These are phyloP conservation scores for Davidsoniella australis DNA, from an alignment of 2,329 filamentous ascomycete genomes.

Conservation along the genomic window DNA sequence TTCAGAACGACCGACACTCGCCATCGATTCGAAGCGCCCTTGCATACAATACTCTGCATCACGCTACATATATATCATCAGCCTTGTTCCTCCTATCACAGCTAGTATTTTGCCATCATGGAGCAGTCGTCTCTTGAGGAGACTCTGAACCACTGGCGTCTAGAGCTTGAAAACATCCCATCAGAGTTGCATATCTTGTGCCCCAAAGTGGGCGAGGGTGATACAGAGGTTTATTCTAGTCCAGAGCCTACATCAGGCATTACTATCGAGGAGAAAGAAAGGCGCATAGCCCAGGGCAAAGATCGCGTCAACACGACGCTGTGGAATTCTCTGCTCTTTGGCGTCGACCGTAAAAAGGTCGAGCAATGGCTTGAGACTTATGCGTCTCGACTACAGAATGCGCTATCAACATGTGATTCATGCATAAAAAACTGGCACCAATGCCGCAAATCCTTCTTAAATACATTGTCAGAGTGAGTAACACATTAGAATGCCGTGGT, in stretches of 20 bases:
- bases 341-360: constrained; percentile 43
- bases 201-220: constrained; percentile 44
- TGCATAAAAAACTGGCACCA: constrained; percentile 63
- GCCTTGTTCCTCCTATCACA: no score
- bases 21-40: no score
- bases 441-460: constrained; percentile 44
- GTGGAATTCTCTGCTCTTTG: constrained; percentile 51
- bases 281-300: constrained; percentile 36
- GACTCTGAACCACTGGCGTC: constrained; percentile 26
- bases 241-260: constrained; percentile 31
- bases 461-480: constrained; percentile 42
- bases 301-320: constrained; percentile 44
- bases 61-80: no score
- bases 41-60: no score
- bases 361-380: constrained; percentile 45
- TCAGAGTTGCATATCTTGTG: constrained; percentile 49
- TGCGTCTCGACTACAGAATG: constrained; percentile 35
- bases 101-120: constrained; percentile 20
- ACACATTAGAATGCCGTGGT: not conserved
- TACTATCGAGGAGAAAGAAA: constrained; percentile 31
- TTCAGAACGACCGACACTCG: no score
- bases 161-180: constrained; percentile 27
- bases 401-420: constrained; percentile 46
- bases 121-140: constrained; percentile 20
- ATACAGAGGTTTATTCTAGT: constrained; percentile 40